Evolutionary conservation across 2,329 filamentous ascomycete genomes (phyloP).

Genomic region (Diplodia corticola): DNA sequence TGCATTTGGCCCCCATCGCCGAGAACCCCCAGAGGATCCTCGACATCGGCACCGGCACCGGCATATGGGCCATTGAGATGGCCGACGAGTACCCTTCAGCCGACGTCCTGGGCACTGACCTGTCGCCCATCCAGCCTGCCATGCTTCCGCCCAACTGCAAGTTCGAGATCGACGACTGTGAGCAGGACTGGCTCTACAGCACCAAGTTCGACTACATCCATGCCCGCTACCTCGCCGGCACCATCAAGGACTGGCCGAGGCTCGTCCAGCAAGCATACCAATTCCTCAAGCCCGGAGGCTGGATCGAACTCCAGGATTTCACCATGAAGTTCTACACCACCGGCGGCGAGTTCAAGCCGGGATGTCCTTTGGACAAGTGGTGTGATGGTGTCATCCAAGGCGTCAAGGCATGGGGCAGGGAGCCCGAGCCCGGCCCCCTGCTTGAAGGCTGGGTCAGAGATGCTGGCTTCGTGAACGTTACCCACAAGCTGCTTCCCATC

Average conservation of each 20-base stretch:
- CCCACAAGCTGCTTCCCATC: constrained; percentile 27
- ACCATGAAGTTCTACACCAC: constrained; percentile 31
- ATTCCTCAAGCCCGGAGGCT: constrained; percentile 37
- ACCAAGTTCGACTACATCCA: constrained; percentile 60
- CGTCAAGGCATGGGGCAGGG: constrained; percentile 22
- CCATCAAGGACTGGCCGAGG: constrained; percentile 55
- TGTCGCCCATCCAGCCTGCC: constrained; percentile 52
- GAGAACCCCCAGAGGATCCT: constrained; percentile 29
- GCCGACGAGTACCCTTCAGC: constrained; percentile 38
- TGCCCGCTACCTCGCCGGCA: constrained; percentile 52
- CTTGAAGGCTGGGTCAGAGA: constrained; percentile 31
- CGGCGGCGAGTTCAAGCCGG: constrained; percentile 34
- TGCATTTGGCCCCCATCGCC: constrained; percentile 37
- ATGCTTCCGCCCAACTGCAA: constrained; percentile 50
- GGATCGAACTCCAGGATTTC: constrained; percentile 37
- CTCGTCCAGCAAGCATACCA: constrained; percentile 53
- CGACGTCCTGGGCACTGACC: constrained; percentile 46
- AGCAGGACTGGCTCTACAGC: constrained; percentile 30
- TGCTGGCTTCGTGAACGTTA: constrained; percentile 31
- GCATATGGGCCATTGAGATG: constrained; percentile 32
- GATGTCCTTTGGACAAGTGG: constrained; percentile 23
- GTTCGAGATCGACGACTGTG: constrained; percentile 55
- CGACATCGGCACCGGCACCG: constrained; percentile 30
- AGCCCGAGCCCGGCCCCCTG: constrained; percentile 26
- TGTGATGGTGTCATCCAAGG: constrained; percentile 1